A percentile compares a stretch with the other conserved stretches of the same genome.
These are phyloP conservation scores for Silene conica DNA, from an alignment of 148 eudicot species.

Conservation along the genomic window DNA sequence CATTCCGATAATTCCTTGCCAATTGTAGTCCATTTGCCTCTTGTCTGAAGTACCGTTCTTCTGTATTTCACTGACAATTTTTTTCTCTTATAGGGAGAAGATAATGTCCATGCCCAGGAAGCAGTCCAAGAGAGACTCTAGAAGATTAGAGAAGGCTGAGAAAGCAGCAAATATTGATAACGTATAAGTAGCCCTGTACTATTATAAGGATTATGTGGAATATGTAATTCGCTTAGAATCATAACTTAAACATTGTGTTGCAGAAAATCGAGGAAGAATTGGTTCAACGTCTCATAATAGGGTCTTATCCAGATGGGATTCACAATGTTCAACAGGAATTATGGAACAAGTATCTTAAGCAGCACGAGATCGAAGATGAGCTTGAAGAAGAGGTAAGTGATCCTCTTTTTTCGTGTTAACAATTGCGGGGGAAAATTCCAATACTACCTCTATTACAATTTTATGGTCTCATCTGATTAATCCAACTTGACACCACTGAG, in stretches of 20 bases:
- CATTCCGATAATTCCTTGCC: neutral
- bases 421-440: neutral
- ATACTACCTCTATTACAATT: neutral
- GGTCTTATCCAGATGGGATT: conserved; percentile 58
- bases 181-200: conserved; percentile 29
- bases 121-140: conserved; percentile 65
- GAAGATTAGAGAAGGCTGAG: conserved; percentile 84
- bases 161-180: conserved; percentile 68
- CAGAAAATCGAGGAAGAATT: conserved; percentile 89
- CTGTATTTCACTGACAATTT: neutral
- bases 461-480: no score
- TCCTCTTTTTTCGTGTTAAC: neutral
- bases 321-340: conserved; percentile 42
- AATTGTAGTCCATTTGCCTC: neutral
- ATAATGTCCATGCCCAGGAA: conserved; percentile 77
- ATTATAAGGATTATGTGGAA: neutral
- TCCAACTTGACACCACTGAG: neutral
- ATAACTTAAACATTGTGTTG: conserved; percentile 18
- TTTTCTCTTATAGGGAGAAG: conserved; percentile 58
- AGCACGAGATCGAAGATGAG: conserved; percentile 30
- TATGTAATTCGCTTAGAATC: neutral
- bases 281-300: conserved; percentile 68
- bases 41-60: no score
- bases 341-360: conserved; percentile 40
- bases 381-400: conserved; percentile 54